Evolutionary conservation across 2,329 filamentous ascomycete species (phyloP).

Genomic region (Endoconidiophora laricicola): DNA sequence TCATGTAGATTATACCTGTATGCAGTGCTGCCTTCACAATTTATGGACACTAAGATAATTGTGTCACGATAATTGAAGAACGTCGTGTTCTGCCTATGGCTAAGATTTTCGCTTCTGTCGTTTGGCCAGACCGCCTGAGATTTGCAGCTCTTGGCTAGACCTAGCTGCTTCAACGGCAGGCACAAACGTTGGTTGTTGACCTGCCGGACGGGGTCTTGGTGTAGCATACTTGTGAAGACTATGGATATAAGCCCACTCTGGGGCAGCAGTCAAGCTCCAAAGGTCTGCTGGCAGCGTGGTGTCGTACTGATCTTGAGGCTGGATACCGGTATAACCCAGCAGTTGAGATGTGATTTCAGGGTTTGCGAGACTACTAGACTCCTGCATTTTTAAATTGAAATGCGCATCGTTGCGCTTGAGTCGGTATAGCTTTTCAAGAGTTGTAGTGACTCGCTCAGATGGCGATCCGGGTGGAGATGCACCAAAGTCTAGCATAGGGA

Average conservation of each 20-base stretch:
- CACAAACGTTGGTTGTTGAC: conserved; percentile 30
- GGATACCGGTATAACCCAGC: conserved; percentile 44
- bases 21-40: too few species aligned
- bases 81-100: too few species aligned
- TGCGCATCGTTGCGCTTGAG: conserved; percentile 64
- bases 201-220: conserved; percentile 28
- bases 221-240: conserved; percentile 31
- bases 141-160: not conserved
- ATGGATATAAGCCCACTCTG: conserved; percentile 31
- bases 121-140: conserved; percentile 16
- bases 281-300: conserved; percentile 40
- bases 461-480: conserved; percentile 52
- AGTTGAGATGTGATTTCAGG: conserved; percentile 57
- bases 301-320: conserved; percentile 41
- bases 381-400: conserved; percentile 59
- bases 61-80: too few species aligned
- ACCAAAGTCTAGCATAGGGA: conserved; percentile 59
- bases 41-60: too few species aligned
- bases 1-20: too few species aligned
- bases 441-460: conserved; percentile 36
- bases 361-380: conserved; percentile 51
- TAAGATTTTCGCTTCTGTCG: conserved; percentile 22
- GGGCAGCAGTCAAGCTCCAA: conserved; percentile 42
- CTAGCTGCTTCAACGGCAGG: conserved; percentile 15
- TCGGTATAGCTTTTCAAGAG: conserved; percentile 56